Base-by-base conservation (phyloP, 371 early-diverging fungal genomes). In the Synchytrium microbalum region DNA sequence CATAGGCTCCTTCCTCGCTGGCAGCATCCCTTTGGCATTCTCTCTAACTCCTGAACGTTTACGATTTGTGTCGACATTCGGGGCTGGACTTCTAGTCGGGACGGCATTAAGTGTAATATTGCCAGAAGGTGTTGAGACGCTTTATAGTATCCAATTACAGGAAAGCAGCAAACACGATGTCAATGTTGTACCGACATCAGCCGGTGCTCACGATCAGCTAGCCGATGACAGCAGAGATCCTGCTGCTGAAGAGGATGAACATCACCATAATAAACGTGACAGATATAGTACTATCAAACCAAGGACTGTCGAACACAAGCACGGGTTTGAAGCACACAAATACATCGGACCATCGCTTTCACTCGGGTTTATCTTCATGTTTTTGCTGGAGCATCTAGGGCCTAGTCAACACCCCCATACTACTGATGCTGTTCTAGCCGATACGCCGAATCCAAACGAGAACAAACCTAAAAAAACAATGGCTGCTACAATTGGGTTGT, bases 111-210 rank as follows among this genome's bases (percentile, higher is more conserved):
- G 88, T 13, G 92, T 95, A 8, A 92, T 95, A 59, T 74, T 95
- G 52, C 96, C 96, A 1, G 96, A 94, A 59, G 94, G 96, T 26
- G 85, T 94, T 28, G 93, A 93, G 66, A 90, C 95, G 0, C 73
- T 96, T 24, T 88, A 90, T 63, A 65, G 69, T 10, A 65, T 57
- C 25, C 32, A 46, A 33, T 14, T 55, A 8, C 8, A n/a, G 28
- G 56, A 8, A 8, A 28, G 28, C 13, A 55, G 28, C 24, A 55
- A 55, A 8, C 23, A 55, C 13, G 56, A 25, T 55, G 56, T 25
- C 24, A 55, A 8, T 8, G 24, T 24, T 24, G 24, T 13, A 8
- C 23, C 56, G 24, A 55, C 56, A 24, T 8, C 5, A 28, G 5
- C 46, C 46, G 10, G 46, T 38, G 46, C 46, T 10, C 46, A 10